Percentiles rank a stretch among this genome's conserved stretches.
phyloP scores from a whole-genome alignment of 2,329 filamentous ascomycete species.

The Venturia oleaginea region DNA sequence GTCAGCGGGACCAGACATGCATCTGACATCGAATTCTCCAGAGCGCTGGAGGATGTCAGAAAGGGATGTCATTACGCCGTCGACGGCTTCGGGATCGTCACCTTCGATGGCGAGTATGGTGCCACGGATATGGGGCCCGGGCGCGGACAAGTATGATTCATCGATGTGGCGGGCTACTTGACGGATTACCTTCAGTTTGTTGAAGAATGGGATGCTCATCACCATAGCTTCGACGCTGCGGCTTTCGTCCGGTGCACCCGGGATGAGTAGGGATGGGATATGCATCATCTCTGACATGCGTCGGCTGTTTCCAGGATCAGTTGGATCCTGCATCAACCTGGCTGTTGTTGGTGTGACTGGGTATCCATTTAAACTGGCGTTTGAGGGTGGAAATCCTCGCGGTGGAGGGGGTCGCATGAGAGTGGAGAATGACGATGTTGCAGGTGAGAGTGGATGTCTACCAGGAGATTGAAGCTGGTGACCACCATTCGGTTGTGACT shows the following conservation, averaged over 20 bases:
- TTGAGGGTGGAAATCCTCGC: background rate
- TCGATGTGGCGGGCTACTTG: slow-evolving; percentile 63
- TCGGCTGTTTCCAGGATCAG: background rate
- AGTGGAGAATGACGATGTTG: slow-evolving; percentile 1
- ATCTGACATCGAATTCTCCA: slow-evolving; percentile 40
- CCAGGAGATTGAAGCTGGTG: background rate
- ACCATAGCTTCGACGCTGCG: slow-evolving; percentile 58
- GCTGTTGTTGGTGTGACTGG: slow-evolving; percentile 10
- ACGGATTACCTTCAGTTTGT: slow-evolving; percentile 68
- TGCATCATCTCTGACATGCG: slow-evolving; percentile 21
- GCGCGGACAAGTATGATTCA: slow-evolving; percentile 21
- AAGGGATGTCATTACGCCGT: slow-evolving; percentile 57
- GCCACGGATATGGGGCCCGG: slow-evolving; percentile 49
- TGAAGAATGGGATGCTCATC: slow-evolving; percentile 63
- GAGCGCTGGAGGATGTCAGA: slow-evolving; percentile 43
- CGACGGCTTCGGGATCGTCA: slow-evolving; percentile 52
- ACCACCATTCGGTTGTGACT: background rate
- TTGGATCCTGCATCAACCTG: slow-evolving; percentile 2
- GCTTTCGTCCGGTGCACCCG: slow-evolving; percentile 29
- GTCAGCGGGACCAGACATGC: slow-evolving; percentile 40
- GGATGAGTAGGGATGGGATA: slow-evolving; percentile 45
- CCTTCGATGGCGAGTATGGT: slow-evolving; percentile 80
- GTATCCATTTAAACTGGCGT: background rate
- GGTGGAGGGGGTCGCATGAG: slow-evolving; percentile 6
- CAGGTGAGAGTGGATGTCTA: background rate